Conservation (phyloP, 768 basidiomycete species). For the Kwoniella botswanensis region DNA sequence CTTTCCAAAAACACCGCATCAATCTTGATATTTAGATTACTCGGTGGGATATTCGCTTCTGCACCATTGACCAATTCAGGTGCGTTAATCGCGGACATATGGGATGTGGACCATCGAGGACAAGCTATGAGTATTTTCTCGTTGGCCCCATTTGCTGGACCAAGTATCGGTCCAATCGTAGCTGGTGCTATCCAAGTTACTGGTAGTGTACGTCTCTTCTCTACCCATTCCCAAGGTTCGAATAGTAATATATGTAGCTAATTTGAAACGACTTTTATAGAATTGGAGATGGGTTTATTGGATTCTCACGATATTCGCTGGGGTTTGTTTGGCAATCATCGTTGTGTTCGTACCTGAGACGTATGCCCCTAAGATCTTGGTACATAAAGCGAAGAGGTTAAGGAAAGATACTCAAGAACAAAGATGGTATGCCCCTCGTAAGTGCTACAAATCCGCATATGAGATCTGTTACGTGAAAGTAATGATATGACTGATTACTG, state of each 20-base stretch:
- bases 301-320: slow-evolving; percentile 57
- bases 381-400: slow-evolving; percentile 54
- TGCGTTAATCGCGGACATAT: slow-evolving; percentile 59
- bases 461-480: too few relatives aligned
- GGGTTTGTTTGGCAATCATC: slow-evolving; percentile 48
- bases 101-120: slow-evolving; percentile 58
- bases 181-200: slow-evolving; percentile 56
- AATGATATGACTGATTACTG: too few relatives aligned
- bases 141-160: slow-evolving; percentile 60
- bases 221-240: too few relatives aligned
- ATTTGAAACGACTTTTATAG: too few relatives aligned
- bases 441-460: too few relatives aligned
- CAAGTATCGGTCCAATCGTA: slow-evolving; percentile 58
- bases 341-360: slow-evolving; percentile 57
- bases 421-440: slow-evolving; percentile 56
- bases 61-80: slow-evolving; percentile 61
- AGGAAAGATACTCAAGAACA: slow-evolving; percentile 56
- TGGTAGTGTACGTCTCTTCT: too few relatives aligned
- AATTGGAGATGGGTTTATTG: slow-evolving; percentile 57
- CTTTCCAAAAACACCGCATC: slow-evolving; percentile 58
- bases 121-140: slow-evolving; percentile 57
- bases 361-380: slow-evolving; percentile 56
- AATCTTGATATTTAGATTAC: slow-evolving; percentile 60
- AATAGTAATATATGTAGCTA: too few relatives aligned
- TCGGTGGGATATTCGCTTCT: slow-evolving; percentile 58